Percentiles rank a stretch among this genome's conserved stretches.
Evolutionary conservation across 2,329 filamentous ascomycete genomes (phyloP).

Genomic region (Aspergillus sp.): DNA sequence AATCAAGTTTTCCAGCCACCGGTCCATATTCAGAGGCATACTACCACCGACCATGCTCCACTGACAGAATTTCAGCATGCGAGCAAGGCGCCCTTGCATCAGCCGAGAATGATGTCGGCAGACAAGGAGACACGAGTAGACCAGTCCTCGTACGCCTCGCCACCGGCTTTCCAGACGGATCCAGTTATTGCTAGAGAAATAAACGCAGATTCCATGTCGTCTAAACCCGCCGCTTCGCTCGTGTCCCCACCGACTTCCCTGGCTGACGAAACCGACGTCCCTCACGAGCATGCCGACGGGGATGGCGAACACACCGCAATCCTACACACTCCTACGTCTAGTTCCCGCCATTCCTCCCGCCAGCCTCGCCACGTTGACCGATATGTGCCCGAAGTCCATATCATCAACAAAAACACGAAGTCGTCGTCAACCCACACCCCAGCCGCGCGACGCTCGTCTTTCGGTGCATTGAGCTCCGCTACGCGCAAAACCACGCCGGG

Average conservation of each 20-base stretch:
- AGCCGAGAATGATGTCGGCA: conserved; percentile 13
- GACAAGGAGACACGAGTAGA: conserved; percentile 22
- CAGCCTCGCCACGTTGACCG: conserved; percentile 44
- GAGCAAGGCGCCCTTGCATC: conserved; percentile 10
- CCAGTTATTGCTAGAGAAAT: conserved; percentile 30
- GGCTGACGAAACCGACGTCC: conserved; percentile 40
- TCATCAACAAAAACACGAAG: conserved; percentile 27
- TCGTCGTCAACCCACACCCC: conserved; percentile 23
- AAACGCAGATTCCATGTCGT: conserved; percentile 24
- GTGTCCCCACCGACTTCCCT: conserved; percentile 48
- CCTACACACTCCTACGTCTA: conserved; percentile 39
- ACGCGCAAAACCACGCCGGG: conserved; percentile 29
- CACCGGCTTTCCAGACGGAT: conserved; percentile 37
- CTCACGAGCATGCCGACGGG: conserved; percentile 32
- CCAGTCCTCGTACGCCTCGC: conserved; percentile 37
- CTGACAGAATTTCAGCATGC: conserved; percentile 1
- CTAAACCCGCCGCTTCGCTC: conserved; percentile 36
- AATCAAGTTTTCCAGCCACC: conserved; percentile 15
- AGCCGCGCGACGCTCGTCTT: conserved; percentile 24
- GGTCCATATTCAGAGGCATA: conserved; percentile 13
- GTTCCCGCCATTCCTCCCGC: conserved; percentile 46
- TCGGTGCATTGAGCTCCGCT: conserved; percentile 17
- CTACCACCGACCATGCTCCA: conserved; percentile 7
- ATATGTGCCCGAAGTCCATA: conserved; percentile 35
- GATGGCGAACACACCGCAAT: conserved; percentile 28